Percentiles rank a stretch among this genome's conserved stretches.
Evolutionary conservation across 345 rosid genomes (phyloP).

Genomic region (Acer campestre): DNA sequence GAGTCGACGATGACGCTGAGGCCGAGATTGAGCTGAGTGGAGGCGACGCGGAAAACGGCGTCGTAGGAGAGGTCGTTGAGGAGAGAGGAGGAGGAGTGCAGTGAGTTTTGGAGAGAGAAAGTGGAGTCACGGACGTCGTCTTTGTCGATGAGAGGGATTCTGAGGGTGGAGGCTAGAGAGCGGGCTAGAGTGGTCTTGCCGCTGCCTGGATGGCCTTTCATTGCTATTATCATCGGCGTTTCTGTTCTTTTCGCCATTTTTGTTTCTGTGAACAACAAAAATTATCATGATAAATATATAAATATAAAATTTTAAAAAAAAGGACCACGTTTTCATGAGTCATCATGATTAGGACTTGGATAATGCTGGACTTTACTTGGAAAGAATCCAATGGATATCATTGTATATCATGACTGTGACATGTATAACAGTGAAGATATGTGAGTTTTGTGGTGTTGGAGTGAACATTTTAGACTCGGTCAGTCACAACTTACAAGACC

Average conservation of each 20-base stretch:
- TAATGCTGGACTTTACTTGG: too few relatives aligned
- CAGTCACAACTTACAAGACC: too few relatives aligned
- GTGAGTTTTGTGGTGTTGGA: too few relatives aligned
- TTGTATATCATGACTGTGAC: too few relatives aligned
- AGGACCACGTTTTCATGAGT: background rate
- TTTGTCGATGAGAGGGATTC: conserved; percentile 66
- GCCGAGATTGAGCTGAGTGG: conserved; percentile 58
- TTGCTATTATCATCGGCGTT: conserved; percentile 45
- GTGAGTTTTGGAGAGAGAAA: conserved; percentile 30
- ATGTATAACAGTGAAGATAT: too few relatives aligned
- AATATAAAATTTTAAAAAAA: too few relatives aligned
- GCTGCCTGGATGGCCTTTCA: conserved; percentile 79
- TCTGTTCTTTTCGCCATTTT: conserved; percentile 19
- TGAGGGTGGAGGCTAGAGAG: conserved; percentile 48
- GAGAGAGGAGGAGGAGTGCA: conserved; percentile 23
- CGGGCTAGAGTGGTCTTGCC: conserved; percentile 62
- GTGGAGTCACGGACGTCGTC: conserved; percentile 72
- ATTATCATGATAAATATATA: too few relatives aligned
- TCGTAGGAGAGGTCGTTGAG: conserved; percentile 65
- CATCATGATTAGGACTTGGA: background rate
- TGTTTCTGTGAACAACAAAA: too few relatives aligned
- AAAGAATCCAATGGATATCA: too few relatives aligned
- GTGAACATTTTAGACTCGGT: too few relatives aligned
- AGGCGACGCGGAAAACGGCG: conserved; percentile 45
- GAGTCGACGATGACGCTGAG: conserved; percentile 60